Base-by-base conservation (phyloP, 179 eudicot genomes). In the Silene coronaria region DNA sequence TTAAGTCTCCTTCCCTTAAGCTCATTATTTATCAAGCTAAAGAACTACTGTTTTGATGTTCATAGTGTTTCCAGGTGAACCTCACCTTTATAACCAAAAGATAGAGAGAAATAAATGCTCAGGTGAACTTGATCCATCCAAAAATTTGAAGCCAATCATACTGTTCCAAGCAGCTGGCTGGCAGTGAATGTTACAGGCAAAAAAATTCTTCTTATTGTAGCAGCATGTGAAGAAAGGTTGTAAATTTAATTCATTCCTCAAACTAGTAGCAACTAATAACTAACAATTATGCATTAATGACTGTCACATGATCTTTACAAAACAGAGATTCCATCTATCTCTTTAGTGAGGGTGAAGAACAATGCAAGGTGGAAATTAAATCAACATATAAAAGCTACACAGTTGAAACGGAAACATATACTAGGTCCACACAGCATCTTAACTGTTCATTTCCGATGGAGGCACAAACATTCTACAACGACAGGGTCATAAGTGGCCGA, bases 271-370 rank as follows among this genome's bases (percentile, higher is more conserved):
- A 48, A 71, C 61, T 48, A 21, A 53, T 69, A 76, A 36, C 78
- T 17, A 76, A 38, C 36, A 57, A 34, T 26, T 66, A 67, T 67
- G 72, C 65, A 75, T 67, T 76, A 19, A 57, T 68, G 72, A 34
- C 75, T 58, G 32, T 24, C 79, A 70, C 79, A 70, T 70, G 69
- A 76, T 38, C 19, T 70, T 30, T n/a, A 27, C 12, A 69, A 60
- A 58, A n/a, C 46, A 26, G 74, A 26, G 19, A 8, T 53, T 19
- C 34, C 48, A 30, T 55, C 59, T 48, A 48, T 27, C 24, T 27
- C 23, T 42, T 28, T 17, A 3, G 42, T 14, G 24, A 71, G 36
- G 21, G n/a, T 7, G 60, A 7, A 74, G 12, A 74, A 22, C 13
- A 42, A 62, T 74, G 23, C 76, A 60, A 36, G 45, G 23, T 19